Percentiles rank a stretch among this genome's conserved stretches.
These are phyloP conservation scores for Monosporascus sp. DNA, from an alignment of 2,329 filamentous ascomycete genomes.

Conservation along the genomic window DNA sequence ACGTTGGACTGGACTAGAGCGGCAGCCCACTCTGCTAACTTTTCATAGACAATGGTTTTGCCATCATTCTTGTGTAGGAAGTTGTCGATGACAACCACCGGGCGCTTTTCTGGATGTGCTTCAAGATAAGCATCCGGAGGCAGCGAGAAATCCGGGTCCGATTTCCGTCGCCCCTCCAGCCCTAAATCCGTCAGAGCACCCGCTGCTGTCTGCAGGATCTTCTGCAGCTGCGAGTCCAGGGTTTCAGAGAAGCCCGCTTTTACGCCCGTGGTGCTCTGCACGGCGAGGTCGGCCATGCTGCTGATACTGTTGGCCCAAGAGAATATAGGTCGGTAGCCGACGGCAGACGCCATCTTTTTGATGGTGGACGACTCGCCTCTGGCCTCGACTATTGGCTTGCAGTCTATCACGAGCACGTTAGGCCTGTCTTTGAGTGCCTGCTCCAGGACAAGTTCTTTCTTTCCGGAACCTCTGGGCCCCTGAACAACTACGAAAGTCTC, in stretches of 20 bases:
- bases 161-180: constrained; percentile 62
- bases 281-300: constrained; percentile 85
- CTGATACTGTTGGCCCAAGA: constrained; percentile 95
- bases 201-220: constrained; percentile 82
- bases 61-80: constrained; percentile 77
- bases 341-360: constrained; percentile 69
- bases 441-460: constrained; percentile 80
- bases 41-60: constrained; percentile 64
- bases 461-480: constrained; percentile 85
- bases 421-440: constrained; percentile 72
- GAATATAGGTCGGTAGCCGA: constrained; percentile 90
- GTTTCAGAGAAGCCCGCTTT: constrained; percentile 95
- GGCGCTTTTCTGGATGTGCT: constrained; percentile 75
- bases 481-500: constrained; percentile 94
- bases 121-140: constrained; percentile 85
- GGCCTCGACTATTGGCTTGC: constrained; percentile 87
- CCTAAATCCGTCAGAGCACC: constrained; percentile 74
- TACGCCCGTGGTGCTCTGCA: constrained; percentile 88
- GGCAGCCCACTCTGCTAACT: constrained; percentile 85
- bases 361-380: constrained; percentile 85
- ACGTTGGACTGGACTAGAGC: constrained; percentile 79
- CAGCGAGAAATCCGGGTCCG: constrained; percentile 66
- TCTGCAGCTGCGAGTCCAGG: constrained; percentile 78
- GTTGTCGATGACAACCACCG: constrained; percentile 86
- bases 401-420: constrained; percentile 82